These are phyloP conservation scores for Marasmius sp. DNA, from an alignment of 1,284 basidiomycete genomes.

Conservation along the genomic window DNA sequence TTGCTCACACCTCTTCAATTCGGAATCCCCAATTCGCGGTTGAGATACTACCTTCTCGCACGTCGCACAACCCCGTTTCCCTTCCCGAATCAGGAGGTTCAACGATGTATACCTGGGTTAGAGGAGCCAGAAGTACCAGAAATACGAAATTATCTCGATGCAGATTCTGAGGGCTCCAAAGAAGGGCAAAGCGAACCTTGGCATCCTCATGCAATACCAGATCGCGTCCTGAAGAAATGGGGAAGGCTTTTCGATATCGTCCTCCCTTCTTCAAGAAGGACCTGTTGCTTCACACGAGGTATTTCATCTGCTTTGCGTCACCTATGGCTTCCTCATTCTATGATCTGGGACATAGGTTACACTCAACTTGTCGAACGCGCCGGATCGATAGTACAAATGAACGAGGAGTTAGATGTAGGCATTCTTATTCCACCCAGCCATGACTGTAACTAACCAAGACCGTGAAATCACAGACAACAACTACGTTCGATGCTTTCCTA, in stretches of 20 bases:
- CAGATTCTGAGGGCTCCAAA: neutral
- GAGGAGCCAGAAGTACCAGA: neutral
- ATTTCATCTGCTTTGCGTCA: neutral
- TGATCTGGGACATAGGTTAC: slow-evolving; percentile 48
- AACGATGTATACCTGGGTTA: slow-evolving; percentile 11
- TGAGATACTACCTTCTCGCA: slow-evolving; percentile 78
- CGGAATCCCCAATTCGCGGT: slow-evolving; percentile 74
- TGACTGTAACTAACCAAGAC: slow-evolving; percentile 3
- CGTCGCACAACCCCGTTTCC: slow-evolving; percentile 39
- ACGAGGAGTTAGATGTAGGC: slow-evolving; percentile 62
- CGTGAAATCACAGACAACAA: slow-evolving; percentile 49
- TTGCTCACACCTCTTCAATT: slow-evolving; percentile 74
- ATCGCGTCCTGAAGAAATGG: slow-evolving; percentile 70
- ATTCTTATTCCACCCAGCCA: neutral
- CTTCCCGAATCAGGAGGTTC: slow-evolving; percentile 34
- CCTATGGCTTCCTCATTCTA: neutral
- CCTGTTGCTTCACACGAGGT: slow-evolving; percentile 82
- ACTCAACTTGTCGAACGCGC: slow-evolving; percentile 72
- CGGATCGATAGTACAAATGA: slow-evolving; percentile 73
- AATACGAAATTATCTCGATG: slow-evolving; percentile 50
- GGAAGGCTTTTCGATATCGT: slow-evolving; percentile 78
- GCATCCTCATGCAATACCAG: slow-evolving; percentile 44
- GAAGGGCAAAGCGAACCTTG: slow-evolving; percentile 16
- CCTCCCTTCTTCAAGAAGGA: slow-evolving; percentile 55
- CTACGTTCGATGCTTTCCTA: slow-evolving; percentile 59